phyloP scores from a whole-genome alignment of 805 yeast species.

The Myxozyma nipponensis region DNA sequence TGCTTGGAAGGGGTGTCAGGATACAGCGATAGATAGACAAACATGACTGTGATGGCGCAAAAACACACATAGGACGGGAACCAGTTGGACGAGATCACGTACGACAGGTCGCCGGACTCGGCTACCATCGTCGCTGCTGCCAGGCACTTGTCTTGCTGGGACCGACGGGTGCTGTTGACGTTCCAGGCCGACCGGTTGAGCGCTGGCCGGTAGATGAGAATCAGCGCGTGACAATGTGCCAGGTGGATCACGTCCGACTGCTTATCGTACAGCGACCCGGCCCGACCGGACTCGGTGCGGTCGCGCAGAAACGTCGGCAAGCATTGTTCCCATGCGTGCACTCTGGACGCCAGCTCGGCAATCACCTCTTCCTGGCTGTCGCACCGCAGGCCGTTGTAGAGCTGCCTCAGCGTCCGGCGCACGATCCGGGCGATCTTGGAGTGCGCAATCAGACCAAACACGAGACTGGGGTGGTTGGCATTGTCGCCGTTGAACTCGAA shows the following conservation, averaged over 20 bases:
- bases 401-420: slow-evolving; percentile 8
- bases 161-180: background rate
- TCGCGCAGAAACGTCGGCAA: slow-evolving; percentile 11
- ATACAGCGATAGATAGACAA: slow-evolving; percentile 17
- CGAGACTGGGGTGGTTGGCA: slow-evolving; percentile 9
- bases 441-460: slow-evolving; percentile 16
- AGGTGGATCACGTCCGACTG: slow-evolving; percentile 15
- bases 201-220: slow-evolving; percentile 18
- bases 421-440: slow-evolving; percentile 15
- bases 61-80: slow-evolving; percentile 12
- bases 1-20: slow-evolving; percentile 2
- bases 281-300: background rate
- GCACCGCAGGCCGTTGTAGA: slow-evolving; percentile 1
- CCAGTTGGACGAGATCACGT: slow-evolving; percentile 17
- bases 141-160: slow-evolving; percentile 19
- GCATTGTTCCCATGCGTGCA: slow-evolving; percentile 7
- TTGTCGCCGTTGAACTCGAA: slow-evolving; percentile 5
- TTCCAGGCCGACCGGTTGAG: slow-evolving; percentile 1
- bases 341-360: slow-evolving; percentile 9
- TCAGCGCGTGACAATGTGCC: slow-evolving; percentile 21
- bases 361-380: slow-evolving; percentile 12
- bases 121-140: slow-evolving; percentile 15
- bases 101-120: slow-evolving; percentile 3
- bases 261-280: slow-evolving; percentile 13
- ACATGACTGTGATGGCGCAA: slow-evolving; percentile 23